These are phyloP conservation scores for Epichloe bromicola DNA, from an alignment of 2,329 filamentous ascomycete genomes.

Conservation along the genomic window DNA sequence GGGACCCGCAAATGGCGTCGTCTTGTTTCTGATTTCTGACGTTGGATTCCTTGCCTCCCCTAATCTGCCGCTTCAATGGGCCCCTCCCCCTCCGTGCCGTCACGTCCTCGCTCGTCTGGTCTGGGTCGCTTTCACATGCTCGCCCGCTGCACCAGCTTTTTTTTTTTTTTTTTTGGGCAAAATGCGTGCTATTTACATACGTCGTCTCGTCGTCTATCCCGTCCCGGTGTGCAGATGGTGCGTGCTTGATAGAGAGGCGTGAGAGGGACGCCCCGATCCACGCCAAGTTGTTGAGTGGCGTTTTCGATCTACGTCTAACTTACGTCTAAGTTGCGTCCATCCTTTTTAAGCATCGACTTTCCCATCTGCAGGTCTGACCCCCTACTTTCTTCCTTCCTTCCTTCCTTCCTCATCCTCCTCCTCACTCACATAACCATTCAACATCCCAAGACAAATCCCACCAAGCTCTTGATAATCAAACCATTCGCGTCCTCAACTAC, in stretches of 20 bases:
- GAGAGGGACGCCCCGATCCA: neutral
- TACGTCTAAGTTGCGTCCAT: neutral
- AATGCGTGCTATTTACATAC: neutral
- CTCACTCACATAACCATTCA: neutral
- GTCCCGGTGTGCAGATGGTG: neutral
- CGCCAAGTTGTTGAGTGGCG: slow-evolving; percentile 3
- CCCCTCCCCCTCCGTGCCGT: no score
- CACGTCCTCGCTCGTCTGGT: neutral
- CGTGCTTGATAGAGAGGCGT: neutral
- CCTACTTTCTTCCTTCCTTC: neutral
- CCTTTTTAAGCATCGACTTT: slow-evolving; percentile 6
- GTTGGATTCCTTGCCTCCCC: no score
- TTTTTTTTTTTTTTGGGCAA: neutral
- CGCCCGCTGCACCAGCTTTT: neutral
- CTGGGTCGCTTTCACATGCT: slow-evolving; percentile 6
- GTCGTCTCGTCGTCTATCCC: neutral
- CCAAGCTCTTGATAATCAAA: neutral
- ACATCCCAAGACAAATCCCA: neutral
- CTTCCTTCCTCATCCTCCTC: neutral
- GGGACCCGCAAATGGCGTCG: no score
- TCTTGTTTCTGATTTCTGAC: no score
- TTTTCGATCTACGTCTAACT: neutral
- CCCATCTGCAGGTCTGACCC: slow-evolving; percentile 1
- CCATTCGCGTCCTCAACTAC: neutral
- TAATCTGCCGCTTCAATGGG: no score